Base-by-base conservation (phyloP, 306 rosid species). In the Cucurbita moschata region DNA sequence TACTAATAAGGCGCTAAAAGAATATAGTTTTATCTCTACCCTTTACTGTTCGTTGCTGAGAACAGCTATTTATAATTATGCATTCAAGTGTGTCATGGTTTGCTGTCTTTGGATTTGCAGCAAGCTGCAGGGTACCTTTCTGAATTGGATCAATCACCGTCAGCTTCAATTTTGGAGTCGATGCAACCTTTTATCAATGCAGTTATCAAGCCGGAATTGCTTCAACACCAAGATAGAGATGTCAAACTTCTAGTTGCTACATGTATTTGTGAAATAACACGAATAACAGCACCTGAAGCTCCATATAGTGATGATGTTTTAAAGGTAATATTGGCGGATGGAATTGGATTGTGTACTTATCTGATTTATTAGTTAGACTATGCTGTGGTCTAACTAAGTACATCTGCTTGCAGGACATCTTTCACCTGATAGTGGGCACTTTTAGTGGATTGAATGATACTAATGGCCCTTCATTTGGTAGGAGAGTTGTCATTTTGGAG, bases 281-380 rank as follows among this genome's bases (percentile, higher is more conserved):
- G 99, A 51, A 95, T 95, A 72, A 95, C 99, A 69, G 99, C 99
- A 71, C 99, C 99, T 23, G 99, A 91, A 79, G 96, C 96, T 75
- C 99, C 99, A 38, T 95, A 91, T 57, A 86, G 81, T 63, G 99
- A 95, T 78, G 96, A 88, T 74, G 88, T 91, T 85, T 78, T 95
- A 64, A 91, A 89, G 96, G 99, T 95, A 63, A 73, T 49, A 72
- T 73, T 55, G 74, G 30, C 65, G 70, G 70, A 78, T 60, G 68
- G 72, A 76, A 79, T 46, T 77, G 43, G 55, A 37, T 63, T 18
- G 4, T 75, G 56, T 19, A 43, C 53, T 79, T 59, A 13, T 73
- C 38, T 26, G 18, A 78, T 85, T 72, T 64, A 19, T 21, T 74
- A 40, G 54, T 75, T 58, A 67, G 35, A 38, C 57, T 70, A 52